These are phyloP conservation scores for Mycena pura DNA, from an alignment of 768 basidiomycete genomes.

Conservation along the genomic window DNA sequence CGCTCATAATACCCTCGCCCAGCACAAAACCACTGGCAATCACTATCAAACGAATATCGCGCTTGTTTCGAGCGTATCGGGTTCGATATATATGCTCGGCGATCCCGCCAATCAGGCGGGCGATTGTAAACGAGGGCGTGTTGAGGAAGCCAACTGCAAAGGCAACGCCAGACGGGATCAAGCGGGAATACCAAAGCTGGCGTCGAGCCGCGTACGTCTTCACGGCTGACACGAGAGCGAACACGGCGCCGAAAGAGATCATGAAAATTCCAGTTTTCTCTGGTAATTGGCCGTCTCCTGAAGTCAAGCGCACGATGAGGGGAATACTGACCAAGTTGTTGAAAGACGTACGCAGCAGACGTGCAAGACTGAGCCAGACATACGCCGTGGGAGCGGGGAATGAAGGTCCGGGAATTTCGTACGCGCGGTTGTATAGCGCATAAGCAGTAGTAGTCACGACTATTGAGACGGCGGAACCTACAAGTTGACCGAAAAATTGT, in stretches of 20 bases:
- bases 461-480: slow-evolving; percentile 89
- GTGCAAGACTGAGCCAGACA: slow-evolving; percentile 85
- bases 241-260: slow-evolving; percentile 75
- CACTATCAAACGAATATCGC: slow-evolving; percentile 80
- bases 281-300: slow-evolving; percentile 85
- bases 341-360: slow-evolving; percentile 68
- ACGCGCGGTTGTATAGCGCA: slow-evolving; percentile 85
- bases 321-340: neutral
- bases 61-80: slow-evolving; percentile 54
- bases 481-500: slow-evolving; percentile 93
- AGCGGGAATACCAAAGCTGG: slow-evolving; percentile 63
- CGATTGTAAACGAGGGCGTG: slow-evolving; percentile 92
- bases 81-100: slow-evolving; percentile 75
- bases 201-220: slow-evolving; percentile 66
- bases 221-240: slow-evolving; percentile 67
- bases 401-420: slow-evolving; percentile 90
- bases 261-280: slow-evolving; percentile 79
- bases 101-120: slow-evolving; percentile 87
- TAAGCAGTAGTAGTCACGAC: slow-evolving; percentile 89
- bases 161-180: slow-evolving; percentile 92
- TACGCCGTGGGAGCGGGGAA: slow-evolving; percentile 96
- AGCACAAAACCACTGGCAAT: slow-evolving; percentile 95
- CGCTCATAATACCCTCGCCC: slow-evolving; percentile 91
- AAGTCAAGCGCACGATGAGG: slow-evolving; percentile 35
- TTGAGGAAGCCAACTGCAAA: slow-evolving; percentile 97